Evolutionary conservation across 2,329 filamentous ascomycete genomes (phyloP).

Genomic region (Fusarium redolens): DNA sequence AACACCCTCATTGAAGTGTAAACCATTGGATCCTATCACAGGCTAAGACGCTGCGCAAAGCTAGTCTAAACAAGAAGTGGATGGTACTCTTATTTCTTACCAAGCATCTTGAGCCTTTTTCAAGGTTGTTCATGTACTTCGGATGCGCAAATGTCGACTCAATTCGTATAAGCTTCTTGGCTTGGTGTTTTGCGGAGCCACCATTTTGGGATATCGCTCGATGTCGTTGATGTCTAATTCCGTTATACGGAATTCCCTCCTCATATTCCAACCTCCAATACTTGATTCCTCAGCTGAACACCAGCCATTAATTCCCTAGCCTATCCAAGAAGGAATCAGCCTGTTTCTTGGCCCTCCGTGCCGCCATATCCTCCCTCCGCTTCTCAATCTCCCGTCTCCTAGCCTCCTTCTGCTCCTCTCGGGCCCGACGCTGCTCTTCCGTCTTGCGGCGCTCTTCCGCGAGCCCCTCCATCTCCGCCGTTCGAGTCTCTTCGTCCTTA

Average conservation of each 20-base stretch:
- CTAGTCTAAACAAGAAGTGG: slow-evolving; percentile 27
- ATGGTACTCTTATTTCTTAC: slow-evolving; percentile 1
- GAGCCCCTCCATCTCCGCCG: slow-evolving; percentile 79
- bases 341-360: slow-evolving; percentile 70
- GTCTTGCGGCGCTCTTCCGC: slow-evolving; percentile 75
- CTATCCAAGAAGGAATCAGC: slow-evolving; percentile 79
- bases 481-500: slow-evolving; percentile 73
- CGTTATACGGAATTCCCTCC: slow-evolving; percentile 16
- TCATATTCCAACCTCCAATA: background rate
- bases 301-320: slow-evolving; percentile 48
- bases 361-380: slow-evolving; percentile 71
- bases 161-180: slow-evolving; percentile 21
- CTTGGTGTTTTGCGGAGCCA: slow-evolving; percentile 24
- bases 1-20: slow-evolving; percentile 5
- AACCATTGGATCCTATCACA: slow-evolving; percentile 6
- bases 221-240: slow-evolving; percentile 24
- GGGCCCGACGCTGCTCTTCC: slow-evolving; percentile 68
- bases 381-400: slow-evolving; percentile 73
- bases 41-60: slow-evolving; percentile 1
- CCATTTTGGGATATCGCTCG: slow-evolving; percentile 19
- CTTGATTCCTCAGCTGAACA: slow-evolving; percentile 11
- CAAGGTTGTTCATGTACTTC: slow-evolving; percentile 7
- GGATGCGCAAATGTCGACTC: slow-evolving; percentile 13
- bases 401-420: slow-evolving; percentile 67
- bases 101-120: slow-evolving; percentile 11